A percentile compares a stretch with the other conserved stretches of the same genome.
These are phyloP conservation scores for Cystobasidium ongulense DNA, from an alignment of 768 basidiomycete species.

Conservation along the genomic window DNA sequence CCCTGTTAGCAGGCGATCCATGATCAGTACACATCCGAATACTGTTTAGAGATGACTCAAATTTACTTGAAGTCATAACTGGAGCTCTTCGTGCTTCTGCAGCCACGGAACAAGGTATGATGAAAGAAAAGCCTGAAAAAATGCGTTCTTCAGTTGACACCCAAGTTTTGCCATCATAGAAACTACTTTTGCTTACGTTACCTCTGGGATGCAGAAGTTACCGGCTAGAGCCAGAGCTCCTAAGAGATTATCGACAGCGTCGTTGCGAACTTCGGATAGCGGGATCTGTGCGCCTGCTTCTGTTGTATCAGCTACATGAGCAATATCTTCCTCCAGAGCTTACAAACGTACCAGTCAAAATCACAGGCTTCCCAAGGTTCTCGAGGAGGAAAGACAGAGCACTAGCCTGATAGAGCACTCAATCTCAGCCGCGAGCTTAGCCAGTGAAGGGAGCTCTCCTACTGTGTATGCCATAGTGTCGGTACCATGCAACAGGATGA, in stretches of 20 bases:
- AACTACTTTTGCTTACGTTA: conserved; percentile 24
- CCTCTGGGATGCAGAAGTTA: conserved; percentile 74
- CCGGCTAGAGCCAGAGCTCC: conserved; percentile 83
- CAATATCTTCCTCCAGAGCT: conserved; percentile 82
- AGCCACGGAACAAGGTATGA: conserved; percentile 68
- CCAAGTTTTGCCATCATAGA: no score
- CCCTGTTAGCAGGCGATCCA: conserved; percentile 64
- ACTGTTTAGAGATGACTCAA: neutral
- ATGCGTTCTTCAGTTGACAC: no score
- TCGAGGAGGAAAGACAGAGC: conserved; percentile 84
- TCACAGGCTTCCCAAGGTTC: conserved; percentile 75
- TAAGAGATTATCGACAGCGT: conserved; percentile 85
- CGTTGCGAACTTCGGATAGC: conserved; percentile 79
- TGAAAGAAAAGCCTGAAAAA: conserved; percentile 66
- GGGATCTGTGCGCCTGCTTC: conserved; percentile 80
- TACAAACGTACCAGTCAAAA: conserved; percentile 68
- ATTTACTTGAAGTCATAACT: conserved; percentile 35
- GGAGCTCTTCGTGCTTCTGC: conserved; percentile 38
- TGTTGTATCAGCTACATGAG: conserved; percentile 53
- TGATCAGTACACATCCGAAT: conserved; percentile 37
- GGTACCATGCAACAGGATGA: conserved; percentile 73
- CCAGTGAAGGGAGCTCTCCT: conserved; percentile 39
- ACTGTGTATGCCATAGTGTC: conserved; percentile 62
- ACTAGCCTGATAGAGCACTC: conserved; percentile 60
- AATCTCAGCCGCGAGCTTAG: neutral